Percentiles rank a stretch among this genome's conserved stretches.
Evolutionary conservation across 176 grass and related monocot genomes (phyloP).

Genomic region (Phoenix dactylifera): DNA sequence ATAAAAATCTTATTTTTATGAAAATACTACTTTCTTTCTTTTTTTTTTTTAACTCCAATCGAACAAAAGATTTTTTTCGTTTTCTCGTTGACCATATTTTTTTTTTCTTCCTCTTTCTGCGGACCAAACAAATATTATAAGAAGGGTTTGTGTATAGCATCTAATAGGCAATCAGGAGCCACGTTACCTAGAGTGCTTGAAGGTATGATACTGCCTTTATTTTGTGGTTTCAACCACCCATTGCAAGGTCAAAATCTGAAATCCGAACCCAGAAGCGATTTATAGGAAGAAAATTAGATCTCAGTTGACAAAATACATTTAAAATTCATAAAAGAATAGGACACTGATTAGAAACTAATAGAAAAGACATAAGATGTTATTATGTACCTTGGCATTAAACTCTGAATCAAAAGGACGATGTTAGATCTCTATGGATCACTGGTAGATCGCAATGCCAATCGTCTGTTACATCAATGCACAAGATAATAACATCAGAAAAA

Average conservation of each 20-base stretch:
- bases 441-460: slow-evolving; percentile 74
- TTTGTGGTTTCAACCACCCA: slow-evolving; percentile 48
- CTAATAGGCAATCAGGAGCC: slow-evolving; percentile 78
- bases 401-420: slow-evolving; percentile 74
- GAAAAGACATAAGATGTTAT: background rate
- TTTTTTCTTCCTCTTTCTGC: too few species aligned
- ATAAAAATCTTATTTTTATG: too few species aligned
- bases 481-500: background rate
- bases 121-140: background rate
- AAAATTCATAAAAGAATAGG: too few species aligned
- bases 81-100: too few species aligned
- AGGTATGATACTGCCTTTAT: slow-evolving; percentile 46
- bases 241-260: slow-evolving; percentile 92
- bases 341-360: too few species aligned
- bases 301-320: too few species aligned
- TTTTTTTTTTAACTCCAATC: too few species aligned
- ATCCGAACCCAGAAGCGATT: slow-evolving; percentile 39
- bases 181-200: slow-evolving; percentile 91
- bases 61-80: too few species aligned
- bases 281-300: background rate
- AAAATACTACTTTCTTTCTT: too few species aligned
- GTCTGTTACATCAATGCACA: slow-evolving; percentile 42
- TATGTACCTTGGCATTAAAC: slow-evolving; percentile 67
- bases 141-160: slow-evolving; percentile 35
- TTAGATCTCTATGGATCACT: slow-evolving; percentile 76